Evolutionary conservation across 345 rosid species (phyloP).

Genomic region (Syzygium grande): DNA sequence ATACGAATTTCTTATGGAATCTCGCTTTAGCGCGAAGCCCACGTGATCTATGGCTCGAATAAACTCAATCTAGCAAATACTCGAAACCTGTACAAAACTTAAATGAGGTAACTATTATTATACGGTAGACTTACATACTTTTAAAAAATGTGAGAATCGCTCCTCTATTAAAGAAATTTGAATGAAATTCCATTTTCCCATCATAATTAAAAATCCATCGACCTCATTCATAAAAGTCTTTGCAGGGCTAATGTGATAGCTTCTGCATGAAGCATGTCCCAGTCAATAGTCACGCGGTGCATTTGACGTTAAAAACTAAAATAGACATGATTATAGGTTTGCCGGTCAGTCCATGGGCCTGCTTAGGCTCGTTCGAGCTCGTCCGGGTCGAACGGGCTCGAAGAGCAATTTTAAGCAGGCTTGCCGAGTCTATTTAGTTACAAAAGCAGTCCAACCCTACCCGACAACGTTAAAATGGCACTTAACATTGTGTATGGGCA

Average conservation of each 20-base stretch:
- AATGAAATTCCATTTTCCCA: background rate
- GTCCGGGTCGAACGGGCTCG: no score
- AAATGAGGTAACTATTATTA: background rate
- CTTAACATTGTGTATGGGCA: background rate
- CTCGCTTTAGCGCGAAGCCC: background rate
- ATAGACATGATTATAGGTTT: background rate
- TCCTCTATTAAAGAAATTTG: background rate
- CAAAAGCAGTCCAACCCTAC: background rate
- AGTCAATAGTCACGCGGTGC: background rate
- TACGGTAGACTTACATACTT: background rate
- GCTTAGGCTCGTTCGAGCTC: no score
- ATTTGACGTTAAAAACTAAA: background rate
- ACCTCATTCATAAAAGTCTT: background rate
- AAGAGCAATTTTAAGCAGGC: background rate
- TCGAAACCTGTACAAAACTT: background rate
- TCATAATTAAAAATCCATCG: background rate
- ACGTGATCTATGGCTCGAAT: background rate
- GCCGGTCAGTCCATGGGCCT: background rate
- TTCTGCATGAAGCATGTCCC: background rate
- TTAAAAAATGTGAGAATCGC: background rate
- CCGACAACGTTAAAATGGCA: background rate
- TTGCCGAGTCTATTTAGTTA: background rate
- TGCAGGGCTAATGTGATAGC: background rate
- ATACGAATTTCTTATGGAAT: background rate
- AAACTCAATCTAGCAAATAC: background rate